These are phyloP conservation scores for Xerocomus amazonicus DNA, from an alignment of 1,284 basidiomycete genomes.

Conservation along the genomic window DNA sequence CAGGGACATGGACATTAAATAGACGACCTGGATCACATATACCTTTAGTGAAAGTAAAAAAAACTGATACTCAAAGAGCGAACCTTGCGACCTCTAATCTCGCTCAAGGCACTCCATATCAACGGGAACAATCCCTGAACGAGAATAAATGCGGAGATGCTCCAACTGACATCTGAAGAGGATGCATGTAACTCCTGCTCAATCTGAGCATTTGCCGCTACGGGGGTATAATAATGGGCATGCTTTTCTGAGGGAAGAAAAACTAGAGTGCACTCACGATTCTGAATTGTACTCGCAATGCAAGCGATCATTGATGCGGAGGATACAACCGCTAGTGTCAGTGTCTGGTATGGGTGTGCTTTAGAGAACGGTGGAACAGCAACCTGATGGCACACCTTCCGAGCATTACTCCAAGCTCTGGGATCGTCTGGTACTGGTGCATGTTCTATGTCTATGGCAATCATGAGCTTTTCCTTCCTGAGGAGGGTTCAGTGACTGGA, in stretches of 20 bases:
- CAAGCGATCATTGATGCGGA: conserved; percentile 70
- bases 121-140: conserved; percentile 67
- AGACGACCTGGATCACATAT: conserved; percentile 50
- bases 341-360: conserved; percentile 36
- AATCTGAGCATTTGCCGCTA: conserved; percentile 71
- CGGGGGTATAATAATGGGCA: neutral
- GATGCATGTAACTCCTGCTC: conserved; percentile 65
- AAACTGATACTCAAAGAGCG: conserved; percentile 1
- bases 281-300: conserved; percentile 64
- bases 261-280: conserved; percentile 43
- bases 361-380: neutral
- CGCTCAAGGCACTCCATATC: conserved; percentile 72
- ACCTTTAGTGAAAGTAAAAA: neutral
- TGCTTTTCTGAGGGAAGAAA: neutral
- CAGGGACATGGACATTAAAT: conserved; percentile 59
- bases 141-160: conserved; percentile 77
- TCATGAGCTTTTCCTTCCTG: too few species aligned
- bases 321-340: conserved; percentile 55
- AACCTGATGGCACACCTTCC: conserved; percentile 47
- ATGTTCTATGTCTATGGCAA: conserved; percentile 58
- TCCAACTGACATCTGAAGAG: conserved; percentile 67
- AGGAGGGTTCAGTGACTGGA: too few species aligned
- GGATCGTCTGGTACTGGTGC: conserved; percentile 72
- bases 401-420: conserved; percentile 60
- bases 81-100: conserved; percentile 79